phyloP scores from a whole-genome alignment of 225 moss, liverwort and hornwort genomes.

The Bryoerythrophyllum caledonicum region DNA sequence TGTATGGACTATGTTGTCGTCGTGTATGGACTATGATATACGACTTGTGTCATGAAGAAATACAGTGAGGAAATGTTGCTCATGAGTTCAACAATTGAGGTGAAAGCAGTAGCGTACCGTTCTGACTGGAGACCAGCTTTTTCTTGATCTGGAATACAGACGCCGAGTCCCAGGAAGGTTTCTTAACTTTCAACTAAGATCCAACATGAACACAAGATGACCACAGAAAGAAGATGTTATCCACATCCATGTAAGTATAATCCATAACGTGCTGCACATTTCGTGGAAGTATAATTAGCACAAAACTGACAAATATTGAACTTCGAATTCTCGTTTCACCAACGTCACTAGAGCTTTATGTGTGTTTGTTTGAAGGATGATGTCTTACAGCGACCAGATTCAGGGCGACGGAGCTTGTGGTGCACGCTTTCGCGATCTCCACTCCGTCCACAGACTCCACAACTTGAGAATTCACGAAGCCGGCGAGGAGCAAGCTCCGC shows the following conservation, averaged over 20 bases:
- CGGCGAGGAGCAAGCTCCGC: conserved; percentile 71
- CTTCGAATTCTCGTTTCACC: not conserved
- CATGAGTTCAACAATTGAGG: too few species aligned
- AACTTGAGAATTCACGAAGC: conserved; percentile 52
- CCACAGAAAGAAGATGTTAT: not conserved
- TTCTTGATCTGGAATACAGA: conserved; percentile 75
- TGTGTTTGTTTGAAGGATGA: not conserved
- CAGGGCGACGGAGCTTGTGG: conserved; percentile 53
- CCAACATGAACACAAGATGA: not conserved
- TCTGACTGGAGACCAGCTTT: conserved; percentile 47
- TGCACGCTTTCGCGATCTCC: conserved; percentile 54
- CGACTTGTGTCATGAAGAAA: not conserved
- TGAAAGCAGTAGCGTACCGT: conserved; percentile 41
- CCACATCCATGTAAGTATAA: too few species aligned
- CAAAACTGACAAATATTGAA: not conserved
- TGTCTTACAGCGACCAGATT: conserved; percentile 61
- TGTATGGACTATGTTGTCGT: not conserved
- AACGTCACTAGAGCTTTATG: too few species aligned
- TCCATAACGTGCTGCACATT: too few species aligned
- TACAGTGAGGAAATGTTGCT: not conserved
- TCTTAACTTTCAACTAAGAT: conserved; percentile 71
- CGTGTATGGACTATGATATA: not conserved
- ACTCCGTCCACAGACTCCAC: conserved; percentile 65
- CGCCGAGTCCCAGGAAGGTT: conserved; percentile 75
- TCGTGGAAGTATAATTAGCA: not conserved